phyloP scores from a whole-genome alignment of 768 basidiomycete genomes.

The Trametes sanguinea region DNA sequence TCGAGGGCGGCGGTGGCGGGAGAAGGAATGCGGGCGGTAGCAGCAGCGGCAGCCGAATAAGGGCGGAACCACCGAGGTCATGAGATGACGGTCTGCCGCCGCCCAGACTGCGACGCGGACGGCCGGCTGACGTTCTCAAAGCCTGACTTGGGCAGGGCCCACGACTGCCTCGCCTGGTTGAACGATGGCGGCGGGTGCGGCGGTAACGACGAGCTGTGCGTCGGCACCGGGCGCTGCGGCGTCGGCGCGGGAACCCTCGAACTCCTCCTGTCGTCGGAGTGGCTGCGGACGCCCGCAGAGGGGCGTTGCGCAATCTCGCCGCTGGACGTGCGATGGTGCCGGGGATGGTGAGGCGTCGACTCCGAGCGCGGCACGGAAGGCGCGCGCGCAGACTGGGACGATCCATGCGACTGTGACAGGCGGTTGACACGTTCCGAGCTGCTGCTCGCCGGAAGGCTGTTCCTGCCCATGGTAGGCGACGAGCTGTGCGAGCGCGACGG shows the following conservation, averaged over 20 bases:
- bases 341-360: conserved; percentile 4
- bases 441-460: conserved; percentile 10
- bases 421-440: conserved; percentile 25
- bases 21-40: neutral
- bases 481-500: conserved; percentile 35
- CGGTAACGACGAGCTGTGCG: conserved; percentile 26
- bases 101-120: conserved; percentile 7
- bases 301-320: conserved; percentile 16
- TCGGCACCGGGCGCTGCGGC: conserved; percentile 3
- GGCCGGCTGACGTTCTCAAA: conserved; percentile 34
- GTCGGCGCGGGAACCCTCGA: neutral
- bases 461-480: conserved; percentile 25
- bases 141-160: conserved; percentile 23
- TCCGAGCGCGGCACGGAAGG: conserved; percentile 18
- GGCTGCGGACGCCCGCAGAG: conserved; percentile 7
- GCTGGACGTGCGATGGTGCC: conserved; percentile 25
- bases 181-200: conserved; percentile 28
- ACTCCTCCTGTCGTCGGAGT: conserved; percentile 14
- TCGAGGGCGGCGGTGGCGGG: neutral
- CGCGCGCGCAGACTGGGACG: conserved; percentile 16
- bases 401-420: conserved; percentile 13
- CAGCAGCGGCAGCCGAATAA: neutral
- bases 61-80: conserved; percentile 12
- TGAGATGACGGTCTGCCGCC: conserved; percentile 33
- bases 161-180: conserved; percentile 24